Base-by-base conservation (phyloP, 208 protist species). In the Acanthamoeba sp. region DNA sequence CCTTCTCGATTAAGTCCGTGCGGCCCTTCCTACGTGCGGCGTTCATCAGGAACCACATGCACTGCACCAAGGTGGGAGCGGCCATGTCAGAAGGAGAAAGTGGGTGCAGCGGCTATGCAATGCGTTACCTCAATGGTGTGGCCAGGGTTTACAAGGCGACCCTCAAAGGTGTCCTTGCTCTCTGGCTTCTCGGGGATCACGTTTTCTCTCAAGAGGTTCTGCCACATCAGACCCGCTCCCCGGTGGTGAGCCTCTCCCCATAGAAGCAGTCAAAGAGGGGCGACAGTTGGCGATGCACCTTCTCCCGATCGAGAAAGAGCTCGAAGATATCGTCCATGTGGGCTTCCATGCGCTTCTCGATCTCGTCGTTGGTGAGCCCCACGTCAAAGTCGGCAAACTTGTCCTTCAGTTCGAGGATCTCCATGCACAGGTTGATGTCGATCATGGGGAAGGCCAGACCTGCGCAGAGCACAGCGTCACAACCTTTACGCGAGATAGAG, bases 341-440 rank as follows among this genome's bases (percentile, higher is more conserved):
- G 14, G n/a, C 59, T 27, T 66, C 59, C 59, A 66, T 66, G n/a
- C 59, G 59, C 59, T 66, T n/a, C 27, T 66, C 59, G 59, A 66
- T 66, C 59, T 66, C 59, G 2, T 66, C 59, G 59, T 66, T 66
- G 7, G 59, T 66, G 59, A 66, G 59, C 27, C 59, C 59, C 59
- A 66, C 59, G n/a, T 66, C 59, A 66, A 66, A 66, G 59, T 66
- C 59, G 27, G 27, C 27, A 12, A 66, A 66, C 59, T 66, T 66
- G 71, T 50, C 40, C 36, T 82, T 50, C 40, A 91, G 10, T 18
- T 73, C 84, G 34, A 73, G 50, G 40, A 93, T 32, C 88, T 93
- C 88, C 88, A 93, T 93, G 62, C 66, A 85, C 38, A 93, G 62
- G 88, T 93, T 93, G 34, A 93, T 34, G 12, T 78, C 55, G 88